Evolutionary conservation across 305 asterid species (phyloP).

Genomic region (Fraxinus nigra): DNA sequence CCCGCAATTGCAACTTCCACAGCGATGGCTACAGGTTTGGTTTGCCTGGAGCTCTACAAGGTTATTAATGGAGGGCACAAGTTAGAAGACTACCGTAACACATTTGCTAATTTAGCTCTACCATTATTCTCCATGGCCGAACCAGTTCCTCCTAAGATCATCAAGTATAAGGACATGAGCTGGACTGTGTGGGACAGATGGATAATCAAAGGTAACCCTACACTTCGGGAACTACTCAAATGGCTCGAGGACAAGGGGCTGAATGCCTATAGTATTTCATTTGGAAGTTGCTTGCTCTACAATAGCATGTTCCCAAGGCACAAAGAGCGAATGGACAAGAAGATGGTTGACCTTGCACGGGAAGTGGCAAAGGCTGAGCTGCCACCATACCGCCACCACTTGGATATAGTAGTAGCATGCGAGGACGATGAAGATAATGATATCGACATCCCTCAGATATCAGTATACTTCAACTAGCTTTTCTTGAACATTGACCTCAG

Average conservation of each 20-base stretch:
- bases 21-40: conserved; percentile 93
- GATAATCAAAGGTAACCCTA: conserved; percentile 62
- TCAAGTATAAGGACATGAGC: conserved; percentile 73
- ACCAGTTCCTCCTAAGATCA: conserved; percentile 72
- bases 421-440: conserved; percentile 91
- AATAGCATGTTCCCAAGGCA: conserved; percentile 89
- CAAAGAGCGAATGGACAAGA: conserved; percentile 81
- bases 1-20: conserved; percentile 96
- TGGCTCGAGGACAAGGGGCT: conserved; percentile 83
- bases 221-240: conserved; percentile 63
- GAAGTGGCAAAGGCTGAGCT: conserved; percentile 79
- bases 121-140: conserved; percentile 94
- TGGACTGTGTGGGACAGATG: conserved; percentile 98
- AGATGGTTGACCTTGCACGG: conserved; percentile 60
- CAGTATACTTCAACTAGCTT: conserved; percentile 63
- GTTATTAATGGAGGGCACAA: conserved; percentile 71
- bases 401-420: conserved; percentile 82
- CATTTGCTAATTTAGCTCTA: conserved; percentile 84
- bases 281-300: conserved; percentile 78
- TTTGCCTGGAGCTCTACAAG: conserved; percentile 89
- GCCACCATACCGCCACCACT: conserved; percentile 64
- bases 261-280: conserved; percentile 81
- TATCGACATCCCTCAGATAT: conserved; percentile 76
- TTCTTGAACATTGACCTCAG: conserved; percentile 1
- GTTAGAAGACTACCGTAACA: conserved; percentile 85